Percentiles rank a stretch among this genome's conserved stretches.
These are phyloP conservation scores for Cytospora leucostoma DNA, from an alignment of 2,329 filamentous ascomycete genomes.

Conservation along the genomic window DNA sequence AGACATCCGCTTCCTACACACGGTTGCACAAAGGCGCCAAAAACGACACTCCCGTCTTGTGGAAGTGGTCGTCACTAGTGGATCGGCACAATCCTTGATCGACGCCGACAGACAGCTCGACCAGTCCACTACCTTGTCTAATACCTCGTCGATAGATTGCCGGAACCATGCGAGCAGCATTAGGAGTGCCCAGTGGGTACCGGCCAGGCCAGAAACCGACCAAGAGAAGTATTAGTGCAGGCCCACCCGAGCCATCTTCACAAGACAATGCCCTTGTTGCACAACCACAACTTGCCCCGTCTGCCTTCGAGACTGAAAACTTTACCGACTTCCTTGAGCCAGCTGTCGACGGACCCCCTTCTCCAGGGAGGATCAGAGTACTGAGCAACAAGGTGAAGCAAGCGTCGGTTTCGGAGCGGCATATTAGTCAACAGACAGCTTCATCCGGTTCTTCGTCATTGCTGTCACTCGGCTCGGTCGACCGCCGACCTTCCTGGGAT, in stretches of 20 bases:
- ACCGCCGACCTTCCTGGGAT: constrained; percentile 51
- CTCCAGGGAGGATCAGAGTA: constrained; percentile 59
- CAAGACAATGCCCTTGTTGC: constrained; percentile 13
- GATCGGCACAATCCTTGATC: constrained; percentile 21
- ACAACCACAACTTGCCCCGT: constrained; percentile 23
- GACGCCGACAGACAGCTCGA: constrained; percentile 16
- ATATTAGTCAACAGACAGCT: constrained; percentile 49
- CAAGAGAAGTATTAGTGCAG: constrained; percentile 26
- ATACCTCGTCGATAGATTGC: constrained; percentile 19
- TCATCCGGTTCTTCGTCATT: constrained; percentile 60
- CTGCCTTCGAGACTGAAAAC: constrained; percentile 29
- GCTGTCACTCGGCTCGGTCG: constrained; percentile 46
- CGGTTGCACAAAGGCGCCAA: constrained; percentile 22
- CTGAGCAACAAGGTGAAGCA: constrained; percentile 61
- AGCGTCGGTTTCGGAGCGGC: constrained; percentile 50
- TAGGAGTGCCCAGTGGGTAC: constrained; percentile 20
- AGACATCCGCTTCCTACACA: constrained; percentile 19
- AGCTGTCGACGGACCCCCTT: constrained; percentile 62
- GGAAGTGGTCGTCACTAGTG: constrained; percentile 26
- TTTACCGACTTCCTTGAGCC: constrained; percentile 54
- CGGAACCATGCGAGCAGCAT: constrained; percentile 24
- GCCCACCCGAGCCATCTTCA: constrained; percentile 18
- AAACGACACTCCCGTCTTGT: constrained; percentile 25
- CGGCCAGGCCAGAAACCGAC: constrained; percentile 21
- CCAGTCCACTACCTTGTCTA: constrained; percentile 17